Base-by-base conservation (phyloP, 2,329 filamentous ascomycete species). In the Epichloe gansuensis region DNA sequence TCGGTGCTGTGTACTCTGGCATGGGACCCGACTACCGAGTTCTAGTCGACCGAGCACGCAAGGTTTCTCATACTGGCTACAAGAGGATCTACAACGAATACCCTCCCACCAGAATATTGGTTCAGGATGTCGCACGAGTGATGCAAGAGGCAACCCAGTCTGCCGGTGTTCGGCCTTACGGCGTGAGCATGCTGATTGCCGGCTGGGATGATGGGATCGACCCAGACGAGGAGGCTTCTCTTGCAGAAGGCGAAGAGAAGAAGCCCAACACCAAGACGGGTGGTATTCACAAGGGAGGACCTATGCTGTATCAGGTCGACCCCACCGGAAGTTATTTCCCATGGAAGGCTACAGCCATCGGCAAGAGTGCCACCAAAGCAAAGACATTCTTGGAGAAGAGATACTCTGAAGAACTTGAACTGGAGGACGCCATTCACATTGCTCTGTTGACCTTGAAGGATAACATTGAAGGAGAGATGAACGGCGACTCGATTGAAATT, bases 31-130 rank as follows among this genome's bases (percentile, higher is more conserved):
- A 98, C 72, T 98, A 97, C 76, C 84, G 93, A 70, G 89, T 98
- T 53, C 80, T 98, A 51, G 93, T 97, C 62, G 93, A 98, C 77
- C 91, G 90, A 71, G 93, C 93, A 61, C 89, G 93, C 67, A 98
- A 97, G 73, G 93, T 96, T 60, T 95, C 90, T 52, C 93, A 98
- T 74, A 95, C 93, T 47, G 86, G 84, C 70, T 98, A 98, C 83
- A 98, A 98, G 82, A 89, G 93, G 71, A 90, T 98, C 75, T 98
- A 98, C 78, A 98, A 98, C 74, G 93, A 98, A 75, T 98, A 98
- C 75, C 93, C 93, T n/a, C 93, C 93, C 5, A 98, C 93, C 53
- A 84, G 93, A 69, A 98, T 98, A 85, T 81, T 98, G 74, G 93
- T 98, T 53, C 93, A 98, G 73, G 93, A 98, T 65, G 90, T 98